These are phyloP conservation scores for Carallia brachiata DNA, from an alignment of 345 rosid genomes.

Conservation along the genomic window DNA sequence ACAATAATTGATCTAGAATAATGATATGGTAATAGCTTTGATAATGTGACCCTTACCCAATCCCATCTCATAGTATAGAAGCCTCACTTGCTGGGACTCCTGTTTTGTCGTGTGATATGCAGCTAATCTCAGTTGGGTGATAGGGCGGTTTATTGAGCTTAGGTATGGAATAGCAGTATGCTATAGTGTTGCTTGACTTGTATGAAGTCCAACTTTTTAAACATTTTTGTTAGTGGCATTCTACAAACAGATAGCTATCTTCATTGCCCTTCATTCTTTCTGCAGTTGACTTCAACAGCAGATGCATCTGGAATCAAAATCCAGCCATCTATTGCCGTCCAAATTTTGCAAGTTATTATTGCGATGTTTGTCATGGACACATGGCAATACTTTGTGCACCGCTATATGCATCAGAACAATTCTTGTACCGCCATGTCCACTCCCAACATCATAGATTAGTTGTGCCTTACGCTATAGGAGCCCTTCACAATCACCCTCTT, in stretches of 20 bases:
- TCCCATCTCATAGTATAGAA: too few species aligned
- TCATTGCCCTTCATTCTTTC: neutral
- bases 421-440: constrained; percentile 63
- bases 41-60: neutral
- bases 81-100: too few species aligned
- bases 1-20: too few species aligned
- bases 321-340: constrained; percentile 52
- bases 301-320: constrained; percentile 37
- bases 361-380: constrained; percentile 71
- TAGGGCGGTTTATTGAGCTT: too few species aligned
- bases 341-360: constrained; percentile 44
- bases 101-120: too few species aligned
- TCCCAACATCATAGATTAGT: constrained; percentile 71
- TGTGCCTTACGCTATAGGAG: constrained; percentile 67
- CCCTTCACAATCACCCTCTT: constrained; percentile 64
- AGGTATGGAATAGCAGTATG: too few species aligned
- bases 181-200: neutral
- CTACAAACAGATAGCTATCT: neutral
- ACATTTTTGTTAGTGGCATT: neutral
- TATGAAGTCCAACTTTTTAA: neutral
- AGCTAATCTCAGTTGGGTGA: too few species aligned
- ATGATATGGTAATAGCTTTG: too few species aligned
- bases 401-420: constrained; percentile 73
- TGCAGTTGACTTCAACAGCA: constrained; percentile 51
- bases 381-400: constrained; percentile 69